These are phyloP conservation scores for Ophiocordyceps unilateralis DNA, from an alignment of 2,329 filamentous ascomycete species.

Conservation along the genomic window DNA sequence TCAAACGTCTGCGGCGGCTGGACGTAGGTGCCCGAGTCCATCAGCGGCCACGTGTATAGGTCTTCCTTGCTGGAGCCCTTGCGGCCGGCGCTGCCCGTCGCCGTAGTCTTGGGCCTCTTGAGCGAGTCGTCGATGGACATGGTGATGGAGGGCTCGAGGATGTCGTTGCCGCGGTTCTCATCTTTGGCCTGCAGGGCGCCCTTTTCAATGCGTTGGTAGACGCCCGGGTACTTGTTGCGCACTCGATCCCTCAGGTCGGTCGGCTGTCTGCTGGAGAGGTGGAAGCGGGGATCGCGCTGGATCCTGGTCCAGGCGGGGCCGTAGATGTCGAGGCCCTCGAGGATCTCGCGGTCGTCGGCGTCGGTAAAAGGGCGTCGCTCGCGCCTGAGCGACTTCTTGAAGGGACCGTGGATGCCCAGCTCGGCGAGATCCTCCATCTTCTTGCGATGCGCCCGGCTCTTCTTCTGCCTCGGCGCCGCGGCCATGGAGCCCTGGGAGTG, in stretches of 20 bases:
- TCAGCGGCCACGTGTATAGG: conserved; percentile 23
- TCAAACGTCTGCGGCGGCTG: conserved; percentile 19
- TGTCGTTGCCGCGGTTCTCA: conserved; percentile 18
- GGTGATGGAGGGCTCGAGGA: conserved; percentile 33
- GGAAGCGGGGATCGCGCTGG: conserved; percentile 39
- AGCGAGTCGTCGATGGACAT: conserved; percentile 31
- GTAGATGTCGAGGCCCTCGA: conserved; percentile 40
- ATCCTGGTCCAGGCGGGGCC: conserved; percentile 51
- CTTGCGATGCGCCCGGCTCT: conserved; percentile 35
- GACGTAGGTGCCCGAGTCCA: conserved; percentile 12
- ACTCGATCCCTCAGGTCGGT: conserved; percentile 47
- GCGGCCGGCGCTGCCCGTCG: conserved; percentile 20
- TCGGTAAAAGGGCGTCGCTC: conserved; percentile 44
- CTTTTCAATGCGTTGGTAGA: conserved; percentile 40
- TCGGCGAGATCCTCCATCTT: conserved; percentile 36
- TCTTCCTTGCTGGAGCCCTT: conserved; percentile 27
- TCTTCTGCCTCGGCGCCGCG: conserved; percentile 24
- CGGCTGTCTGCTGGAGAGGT: conserved; percentile 40
- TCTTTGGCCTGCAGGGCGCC: conserved; percentile 29
- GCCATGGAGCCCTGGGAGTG: conserved; percentile 14
- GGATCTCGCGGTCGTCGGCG: conserved; percentile 44
- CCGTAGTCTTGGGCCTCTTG: conserved; percentile 19
- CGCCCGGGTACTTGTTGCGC: conserved; percentile 44
- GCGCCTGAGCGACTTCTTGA: conserved; percentile 43
- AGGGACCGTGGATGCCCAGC: conserved; percentile 43